Conservation (phyloP, 1,284 basidiomycete species). For the Acaromyces ingoldii region DNA sequence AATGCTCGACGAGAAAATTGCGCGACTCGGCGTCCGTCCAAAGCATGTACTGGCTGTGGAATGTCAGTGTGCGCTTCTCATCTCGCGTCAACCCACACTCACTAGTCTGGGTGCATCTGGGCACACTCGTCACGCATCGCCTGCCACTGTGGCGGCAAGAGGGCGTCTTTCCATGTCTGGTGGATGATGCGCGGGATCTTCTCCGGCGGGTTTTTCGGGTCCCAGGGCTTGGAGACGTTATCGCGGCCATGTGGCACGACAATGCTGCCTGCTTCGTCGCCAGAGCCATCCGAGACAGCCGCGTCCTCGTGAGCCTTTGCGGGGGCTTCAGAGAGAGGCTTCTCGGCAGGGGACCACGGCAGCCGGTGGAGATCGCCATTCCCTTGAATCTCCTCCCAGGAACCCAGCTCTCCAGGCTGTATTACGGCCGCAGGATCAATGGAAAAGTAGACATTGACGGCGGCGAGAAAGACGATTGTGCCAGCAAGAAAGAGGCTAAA, state of each 20-base stretch:
- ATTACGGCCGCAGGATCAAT: slow-evolving; percentile 56
- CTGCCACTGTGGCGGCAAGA: slow-evolving; percentile 77
- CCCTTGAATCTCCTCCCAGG: slow-evolving; percentile 40
- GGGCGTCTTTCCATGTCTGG: slow-evolving; percentile 95
- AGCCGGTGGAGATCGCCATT: slow-evolving; percentile 21
- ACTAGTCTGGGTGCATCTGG: slow-evolving; percentile 72
- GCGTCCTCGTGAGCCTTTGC: slow-evolving; percentile 1
- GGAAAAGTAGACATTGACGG: slow-evolving; percentile 81
- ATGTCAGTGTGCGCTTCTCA: neutral
- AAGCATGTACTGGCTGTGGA: slow-evolving; percentile 78
- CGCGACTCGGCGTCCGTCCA: slow-evolving; percentile 92
- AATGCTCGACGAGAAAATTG: slow-evolving; percentile 79
- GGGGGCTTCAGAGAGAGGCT: neutral
- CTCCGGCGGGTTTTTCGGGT: slow-evolving; percentile 22
- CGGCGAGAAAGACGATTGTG: slow-evolving; percentile 84
- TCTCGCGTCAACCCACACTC: slow-evolving; percentile 50
- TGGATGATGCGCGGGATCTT: slow-evolving; percentile 85
- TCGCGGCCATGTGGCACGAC: slow-evolving; percentile 51
- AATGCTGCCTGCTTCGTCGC: slow-evolving; percentile 7
- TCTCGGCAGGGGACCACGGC: slow-evolving; percentile 60
- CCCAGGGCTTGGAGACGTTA: slow-evolving; percentile 60
- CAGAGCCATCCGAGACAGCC: slow-evolving; percentile 3
- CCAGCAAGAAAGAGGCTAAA: slow-evolving; percentile 81
- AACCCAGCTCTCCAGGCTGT: slow-evolving; percentile 39
- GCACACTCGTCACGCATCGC: slow-evolving; percentile 52